These are phyloP conservation scores for Striga hermonthica DNA, from an alignment of 305 asterid species.

Conservation along the genomic window DNA sequence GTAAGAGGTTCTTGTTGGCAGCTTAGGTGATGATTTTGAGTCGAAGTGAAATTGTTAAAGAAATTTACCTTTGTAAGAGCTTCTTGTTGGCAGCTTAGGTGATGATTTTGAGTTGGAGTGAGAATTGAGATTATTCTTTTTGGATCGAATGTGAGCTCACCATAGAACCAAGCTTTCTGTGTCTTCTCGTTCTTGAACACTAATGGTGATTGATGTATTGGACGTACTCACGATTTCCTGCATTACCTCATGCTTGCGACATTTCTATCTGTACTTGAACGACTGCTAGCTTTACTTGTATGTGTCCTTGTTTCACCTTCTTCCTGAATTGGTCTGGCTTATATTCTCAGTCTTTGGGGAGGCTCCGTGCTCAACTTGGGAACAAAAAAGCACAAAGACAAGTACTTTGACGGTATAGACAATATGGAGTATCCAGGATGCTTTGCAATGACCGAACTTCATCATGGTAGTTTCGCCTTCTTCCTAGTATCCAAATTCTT, in stretches of 20 bases:
- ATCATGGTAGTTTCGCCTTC: slow-evolving; percentile 66
- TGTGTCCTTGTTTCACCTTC: background rate
- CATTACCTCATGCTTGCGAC: too few relatives aligned
- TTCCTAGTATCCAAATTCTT: background rate
- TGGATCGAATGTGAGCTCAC: background rate
- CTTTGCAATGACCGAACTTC: slow-evolving; percentile 97
- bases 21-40: too few relatives aligned
- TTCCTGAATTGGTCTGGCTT: slow-evolving; percentile 25
- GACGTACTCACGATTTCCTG: too few relatives aligned
- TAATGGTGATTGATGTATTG: too few relatives aligned
- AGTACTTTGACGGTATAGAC: slow-evolving; percentile 79
- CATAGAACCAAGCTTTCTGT: background rate
- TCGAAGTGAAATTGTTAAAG: too few relatives aligned
- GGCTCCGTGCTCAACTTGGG: slow-evolving; percentile 98
- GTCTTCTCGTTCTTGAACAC: background rate
- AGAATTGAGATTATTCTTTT: too few relatives aligned
- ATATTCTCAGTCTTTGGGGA: slow-evolving; percentile 81
- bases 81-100: too few relatives aligned
- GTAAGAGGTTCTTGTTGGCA: too few relatives aligned
- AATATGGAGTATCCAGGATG: slow-evolving; percentile 81
- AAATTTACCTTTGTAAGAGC: too few relatives aligned
- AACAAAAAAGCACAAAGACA: slow-evolving; percentile 83
- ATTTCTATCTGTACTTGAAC: too few relatives aligned
- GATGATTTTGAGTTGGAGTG: too few relatives aligned
- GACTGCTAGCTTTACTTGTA: background rate